These are phyloP conservation scores for Cystofilobasidium capitatum DNA, from an alignment of 768 basidiomycete genomes.

Conservation along the genomic window DNA sequence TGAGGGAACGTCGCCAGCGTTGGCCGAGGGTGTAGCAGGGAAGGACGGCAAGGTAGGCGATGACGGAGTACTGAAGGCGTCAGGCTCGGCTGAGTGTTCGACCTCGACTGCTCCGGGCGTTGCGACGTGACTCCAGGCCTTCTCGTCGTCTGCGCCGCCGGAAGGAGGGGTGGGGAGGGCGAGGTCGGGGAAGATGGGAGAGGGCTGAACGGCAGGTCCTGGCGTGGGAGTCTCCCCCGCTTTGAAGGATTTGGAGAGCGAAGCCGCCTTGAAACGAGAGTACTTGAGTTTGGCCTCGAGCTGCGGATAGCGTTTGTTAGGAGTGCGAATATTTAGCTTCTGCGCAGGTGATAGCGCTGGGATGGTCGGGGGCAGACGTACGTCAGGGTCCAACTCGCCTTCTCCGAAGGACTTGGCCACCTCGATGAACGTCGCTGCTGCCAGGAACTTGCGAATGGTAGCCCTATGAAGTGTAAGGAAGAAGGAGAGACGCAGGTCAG, in stretches of 20 bases:
- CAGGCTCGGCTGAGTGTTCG: slow-evolving; percentile 9
- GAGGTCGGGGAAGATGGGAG: slow-evolving; percentile 26
- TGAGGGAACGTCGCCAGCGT: slow-evolving; percentile 26
- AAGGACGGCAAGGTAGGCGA: slow-evolving; percentile 12
- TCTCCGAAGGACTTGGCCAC: slow-evolving; percentile 49
- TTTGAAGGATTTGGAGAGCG: slow-evolving; percentile 87
- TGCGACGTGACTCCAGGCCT: slow-evolving; percentile 61
- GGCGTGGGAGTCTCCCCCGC: slow-evolving; percentile 50
- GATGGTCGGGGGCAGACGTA: slow-evolving; percentile 26
- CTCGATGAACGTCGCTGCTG: slow-evolving; percentile 89
- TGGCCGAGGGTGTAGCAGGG: background rate
- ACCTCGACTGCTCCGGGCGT: slow-evolving; percentile 53
- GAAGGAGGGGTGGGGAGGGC: slow-evolving; percentile 25
- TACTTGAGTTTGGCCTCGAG: slow-evolving; percentile 81
- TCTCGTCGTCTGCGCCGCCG: background rate
- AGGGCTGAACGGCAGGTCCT: slow-evolving; percentile 22
- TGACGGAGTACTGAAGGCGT: background rate
- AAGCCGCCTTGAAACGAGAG: slow-evolving; percentile 94
- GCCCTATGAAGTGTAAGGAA: slow-evolving; percentile 44
- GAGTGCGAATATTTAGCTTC: no score
- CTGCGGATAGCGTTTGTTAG: no score
- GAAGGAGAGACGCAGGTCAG: slow-evolving; percentile 4
- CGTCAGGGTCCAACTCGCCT: slow-evolving; percentile 38
- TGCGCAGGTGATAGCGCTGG: no score
- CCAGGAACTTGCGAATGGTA: slow-evolving; percentile 89